These are phyloP conservation scores for Lepiota brunneoincarnata DNA, from an alignment of 768 basidiomycete genomes.

Conservation along the genomic window DNA sequence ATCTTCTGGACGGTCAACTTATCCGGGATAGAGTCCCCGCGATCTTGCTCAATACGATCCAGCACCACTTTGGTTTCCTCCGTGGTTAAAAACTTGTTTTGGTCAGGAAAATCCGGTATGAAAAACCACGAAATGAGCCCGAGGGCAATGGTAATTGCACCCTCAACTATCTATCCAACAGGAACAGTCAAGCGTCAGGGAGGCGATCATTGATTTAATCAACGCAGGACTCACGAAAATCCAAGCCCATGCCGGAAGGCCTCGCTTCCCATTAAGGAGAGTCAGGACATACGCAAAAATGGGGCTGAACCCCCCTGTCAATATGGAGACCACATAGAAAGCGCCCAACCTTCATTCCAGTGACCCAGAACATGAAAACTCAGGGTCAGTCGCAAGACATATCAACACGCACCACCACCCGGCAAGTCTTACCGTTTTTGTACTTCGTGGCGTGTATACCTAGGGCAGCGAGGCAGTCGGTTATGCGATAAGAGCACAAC, in stretches of 20 bases:
- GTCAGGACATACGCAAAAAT: conserved; percentile 45
- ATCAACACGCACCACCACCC: not conserved
- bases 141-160: conserved; percentile 41
- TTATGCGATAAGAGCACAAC: not conserved
- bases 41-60: conserved; percentile 44
- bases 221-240: conserved; percentile 40
- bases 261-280: conserved; percentile 36
- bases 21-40: conserved; percentile 49
- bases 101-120: conserved; percentile 46
- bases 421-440: conserved; percentile 38
- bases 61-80: conserved; percentile 42
- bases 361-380: conserved; percentile 2
- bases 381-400: not conserved
- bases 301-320: conserved; percentile 45
- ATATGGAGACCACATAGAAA: conserved; percentile 43
- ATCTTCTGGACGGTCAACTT: conserved; percentile 32
- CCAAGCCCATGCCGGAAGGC: conserved; percentile 49
- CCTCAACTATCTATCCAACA: conserved; percentile 42
- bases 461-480: conserved; percentile 14
- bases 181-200: conserved; percentile 1
- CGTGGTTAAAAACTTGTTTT: conserved; percentile 40
- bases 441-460: conserved; percentile 52
- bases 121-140: conserved; percentile 43
- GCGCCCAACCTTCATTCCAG: conserved; percentile 36
- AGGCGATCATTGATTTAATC: not conserved